Base-by-base conservation (phyloP, 2,329 filamentous ascomycete genomes). In the Phialophora chinensis region DNA sequence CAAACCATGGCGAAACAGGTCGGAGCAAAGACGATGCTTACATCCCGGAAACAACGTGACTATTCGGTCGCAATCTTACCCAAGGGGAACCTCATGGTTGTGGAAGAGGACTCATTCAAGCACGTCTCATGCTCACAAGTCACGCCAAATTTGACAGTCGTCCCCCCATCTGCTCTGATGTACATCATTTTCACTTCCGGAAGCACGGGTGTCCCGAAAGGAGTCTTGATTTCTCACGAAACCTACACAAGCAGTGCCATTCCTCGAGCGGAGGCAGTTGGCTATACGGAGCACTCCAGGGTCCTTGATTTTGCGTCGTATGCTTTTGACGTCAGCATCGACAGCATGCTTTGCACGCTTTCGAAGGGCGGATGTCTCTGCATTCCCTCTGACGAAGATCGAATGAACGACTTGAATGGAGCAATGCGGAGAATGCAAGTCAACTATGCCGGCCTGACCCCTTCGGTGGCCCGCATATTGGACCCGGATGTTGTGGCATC, bases 371-470 rank as follows among this genome's bases (percentile, higher is more conserved):
- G 82, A 3, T 81, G 79, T 44, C 71, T 85, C 14, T 84, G 82
- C 62, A 79, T 85, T 1, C 81, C 82, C 0, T 77, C 78, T 58
- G 73, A 80, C 69, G 70, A 78, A 50, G 76, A 81, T 23, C 76
- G 81, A 1, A 76, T 81, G 72, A 81, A 82, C 66, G 78, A 81
- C 64, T 71, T 88, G 3, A 76, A 79, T 1, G 82, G 80, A 1
- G 81, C 80, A 0, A 84, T 88, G 33, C 79, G 79, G 5, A 75
- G 80, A 0, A 84, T 85, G 79, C 75, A 82, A 17, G 83, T 83
- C 33, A 85, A 81, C 56, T 83, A 81, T 79, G 83, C 82, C 2
- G 82, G 85, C 70, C 81, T 88, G 69, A 89, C 88, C 0, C 85
- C 87, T 1, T 81, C 86, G 0, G 80, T 90, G n/a, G 85, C 86